Conservation (phyloP, 2,329 filamentous ascomycete species). For the Fusarium sororula region DNA sequence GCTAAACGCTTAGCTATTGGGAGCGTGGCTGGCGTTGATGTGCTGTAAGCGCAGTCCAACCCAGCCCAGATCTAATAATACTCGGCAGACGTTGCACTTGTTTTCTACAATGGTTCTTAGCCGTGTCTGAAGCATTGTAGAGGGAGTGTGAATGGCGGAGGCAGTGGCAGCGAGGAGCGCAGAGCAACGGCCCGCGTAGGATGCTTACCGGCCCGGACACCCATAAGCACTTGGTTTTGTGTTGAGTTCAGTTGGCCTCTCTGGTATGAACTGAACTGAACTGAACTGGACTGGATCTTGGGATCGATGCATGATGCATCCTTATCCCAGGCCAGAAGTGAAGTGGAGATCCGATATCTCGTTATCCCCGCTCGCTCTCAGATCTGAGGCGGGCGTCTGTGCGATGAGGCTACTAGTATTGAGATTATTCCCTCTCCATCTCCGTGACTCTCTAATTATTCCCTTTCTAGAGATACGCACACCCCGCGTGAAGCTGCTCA, state of each 20-base stretch:
- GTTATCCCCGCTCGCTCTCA: neutral
- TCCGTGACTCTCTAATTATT: neutral
- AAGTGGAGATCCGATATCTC: neutral
- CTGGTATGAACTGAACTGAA: neutral
- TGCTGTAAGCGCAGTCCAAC: neutral
- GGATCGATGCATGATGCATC: neutral
- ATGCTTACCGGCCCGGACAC: neutral
- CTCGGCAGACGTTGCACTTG: neutral
- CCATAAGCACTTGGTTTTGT: neutral
- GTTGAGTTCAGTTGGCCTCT: neutral
- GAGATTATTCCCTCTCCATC: conserved; percentile 1
- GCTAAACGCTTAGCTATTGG: neutral
- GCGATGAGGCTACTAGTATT: neutral
- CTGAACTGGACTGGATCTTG: neutral
- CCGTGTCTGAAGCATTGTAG: neutral
- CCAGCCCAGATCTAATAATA: conserved; percentile 18
- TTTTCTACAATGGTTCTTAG: neutral
- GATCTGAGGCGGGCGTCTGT: neutral
- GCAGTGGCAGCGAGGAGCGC: neutral
- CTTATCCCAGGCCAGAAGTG: neutral
- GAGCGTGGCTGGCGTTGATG: conserved; percentile 2
- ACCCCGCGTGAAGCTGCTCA: neutral
- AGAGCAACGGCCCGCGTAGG: conserved; percentile 12
- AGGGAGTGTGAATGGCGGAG: neutral
- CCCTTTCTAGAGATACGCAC: neutral